Evolutionary conservation across 352 stramenopile genomes (phyloP), one percentile per base, ranked within the genome.

Genomic region (Blastocystis hominis): DNA sequence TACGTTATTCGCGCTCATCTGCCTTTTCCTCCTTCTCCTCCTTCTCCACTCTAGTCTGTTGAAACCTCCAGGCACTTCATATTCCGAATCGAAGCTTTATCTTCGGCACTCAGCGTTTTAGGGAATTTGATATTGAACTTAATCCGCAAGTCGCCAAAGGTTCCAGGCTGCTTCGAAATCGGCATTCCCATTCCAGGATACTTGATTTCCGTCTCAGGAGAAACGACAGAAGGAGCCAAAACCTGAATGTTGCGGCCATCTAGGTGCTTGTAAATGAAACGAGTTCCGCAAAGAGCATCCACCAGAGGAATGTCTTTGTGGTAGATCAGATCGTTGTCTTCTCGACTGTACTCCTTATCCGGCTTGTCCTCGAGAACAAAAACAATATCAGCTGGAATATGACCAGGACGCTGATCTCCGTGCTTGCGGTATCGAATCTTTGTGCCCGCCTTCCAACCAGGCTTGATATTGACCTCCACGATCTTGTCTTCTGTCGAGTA

Each of bases 381-480:
- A 13, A 90, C 69, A 64, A 91, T 86, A 75, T 91, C 89, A 20
- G 88, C 88, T n/a, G 88, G 81, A 40, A 89, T 75, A 40, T 81
- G 54, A 47, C 88, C 88, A 61, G 89, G 89, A 15, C 34, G 30
- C 55, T 80, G 10, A n/a, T 80, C 91, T 36, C 92, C 92, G 80
- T 59, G 46, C 44, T 89, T 86, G 66, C 89, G 77, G 78, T 93
- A 94, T 10, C 91, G 92, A 62, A 94, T 91, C 50, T 91, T 92
- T 13, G 95, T 97, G 53, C 94, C 94, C 69, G 94, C 90, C 90
- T 97, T 97, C 95, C 95, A 98, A 17, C 94, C 95, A 2, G 93
- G 92, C 86, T 97, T 96, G 84, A 98, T 91, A 75, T 93, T 93
- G 89, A 97, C 91, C 75, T 93, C 88, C 84, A 96, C 94, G 3